These are phyloP conservation scores for Lactarius pseudohatsudake DNA, from an alignment of 768 basidiomycete genomes.

Conservation along the genomic window DNA sequence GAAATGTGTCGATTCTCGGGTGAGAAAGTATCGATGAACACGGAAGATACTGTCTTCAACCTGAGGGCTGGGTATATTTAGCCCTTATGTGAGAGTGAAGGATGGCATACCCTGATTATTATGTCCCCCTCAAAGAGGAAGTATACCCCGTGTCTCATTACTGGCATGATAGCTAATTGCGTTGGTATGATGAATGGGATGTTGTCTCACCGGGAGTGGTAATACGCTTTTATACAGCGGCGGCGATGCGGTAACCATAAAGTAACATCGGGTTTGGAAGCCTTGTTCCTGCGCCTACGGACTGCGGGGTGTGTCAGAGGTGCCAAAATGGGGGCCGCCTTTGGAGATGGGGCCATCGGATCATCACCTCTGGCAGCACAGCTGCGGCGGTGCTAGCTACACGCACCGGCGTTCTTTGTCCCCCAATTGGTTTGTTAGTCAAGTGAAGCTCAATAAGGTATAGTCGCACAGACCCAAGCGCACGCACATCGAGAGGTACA, in stretches of 20 bases:
- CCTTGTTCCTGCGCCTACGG: neutral
- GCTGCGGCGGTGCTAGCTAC: slow-evolving; percentile 8
- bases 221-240: slow-evolving; percentile 7
- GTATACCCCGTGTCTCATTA: neutral
- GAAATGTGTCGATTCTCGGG: slow-evolving; percentile 57
- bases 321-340: neutral
- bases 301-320: neutral
- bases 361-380: slow-evolving; percentile 1
- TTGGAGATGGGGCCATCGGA: neutral
- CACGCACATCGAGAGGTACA: neutral
- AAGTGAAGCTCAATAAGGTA: neutral
- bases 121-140: neutral
- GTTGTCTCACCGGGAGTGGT: neutral
- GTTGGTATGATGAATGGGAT: neutral
- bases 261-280: neutral
- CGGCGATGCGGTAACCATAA: neutral
- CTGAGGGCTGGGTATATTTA: slow-evolving; percentile 35
- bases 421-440: slow-evolving; percentile 4
- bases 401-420: neutral
- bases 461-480: neutral
- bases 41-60: slow-evolving; percentile 56
- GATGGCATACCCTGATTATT: neutral
- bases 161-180: neutral
- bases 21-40: slow-evolving; percentile 62
- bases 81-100: neutral